phyloP scores from a whole-genome alignment of 31 red algal species.

The Endocladia muricata region DNA sequence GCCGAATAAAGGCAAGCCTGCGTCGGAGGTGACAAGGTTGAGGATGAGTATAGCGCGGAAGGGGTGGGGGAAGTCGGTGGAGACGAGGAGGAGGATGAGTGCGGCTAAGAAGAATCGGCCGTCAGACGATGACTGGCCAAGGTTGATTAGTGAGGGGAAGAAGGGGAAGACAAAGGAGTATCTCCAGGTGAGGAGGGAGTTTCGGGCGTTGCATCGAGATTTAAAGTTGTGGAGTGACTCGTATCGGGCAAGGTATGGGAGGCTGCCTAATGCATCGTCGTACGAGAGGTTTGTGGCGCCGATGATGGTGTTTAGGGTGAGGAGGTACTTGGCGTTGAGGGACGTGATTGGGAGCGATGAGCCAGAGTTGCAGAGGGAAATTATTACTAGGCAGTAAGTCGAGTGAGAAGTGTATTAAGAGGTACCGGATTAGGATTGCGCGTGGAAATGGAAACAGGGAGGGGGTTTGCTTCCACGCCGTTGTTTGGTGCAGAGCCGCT shows the following conservation, averaged over 20 bases:
- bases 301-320: constrained; percentile 62
- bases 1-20: constrained; percentile 24
- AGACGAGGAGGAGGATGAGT: constrained; percentile 46
- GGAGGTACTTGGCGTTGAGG: constrained; percentile 41
- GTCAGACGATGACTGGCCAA: constrained; percentile 48
- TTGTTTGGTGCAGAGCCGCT: no score
- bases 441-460: no score
- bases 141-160: constrained; percentile 52
- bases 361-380: constrained; percentile 1
- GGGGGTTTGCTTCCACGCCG: no score
- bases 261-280: constrained; percentile 36
- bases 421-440: no score
- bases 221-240: constrained; percentile 60
- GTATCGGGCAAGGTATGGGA: constrained; percentile 38
- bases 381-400: background rate
- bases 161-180: constrained; percentile 68
- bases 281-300: constrained; percentile 55
- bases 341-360: constrained; percentile 45
- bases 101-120: constrained; percentile 29
- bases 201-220: constrained; percentile 50
- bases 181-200: constrained; percentile 27
- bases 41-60: constrained; percentile 50
- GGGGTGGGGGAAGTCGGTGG: constrained; percentile 21
- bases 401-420: no score
- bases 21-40: constrained; percentile 24